Conservation (phyloP, 306 rosid genomes). For the Herpetospermum pedunculosum region DNA sequence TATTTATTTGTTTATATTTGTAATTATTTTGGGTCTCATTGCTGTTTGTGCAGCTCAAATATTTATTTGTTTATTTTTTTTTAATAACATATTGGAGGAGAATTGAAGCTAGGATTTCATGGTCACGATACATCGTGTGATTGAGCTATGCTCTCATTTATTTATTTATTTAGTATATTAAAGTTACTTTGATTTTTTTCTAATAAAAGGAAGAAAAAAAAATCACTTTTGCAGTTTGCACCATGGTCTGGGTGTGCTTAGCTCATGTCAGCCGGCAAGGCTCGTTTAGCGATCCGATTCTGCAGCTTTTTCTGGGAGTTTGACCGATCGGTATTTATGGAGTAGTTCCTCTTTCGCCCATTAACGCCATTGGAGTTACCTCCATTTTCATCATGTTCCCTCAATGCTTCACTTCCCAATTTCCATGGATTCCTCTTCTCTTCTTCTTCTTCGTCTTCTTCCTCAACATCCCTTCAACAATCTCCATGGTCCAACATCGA, state of each 20-base stretch:
- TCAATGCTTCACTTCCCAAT: background rate
- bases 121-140: no score
- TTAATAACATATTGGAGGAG: no score
- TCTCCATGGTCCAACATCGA: background rate
- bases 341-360: background rate
- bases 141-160: no score
- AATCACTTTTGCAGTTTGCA: background rate
- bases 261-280: background rate
- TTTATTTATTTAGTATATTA: no score
- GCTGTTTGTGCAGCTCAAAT: no score
- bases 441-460: conserved; percentile 14
- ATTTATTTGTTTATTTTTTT: no score
- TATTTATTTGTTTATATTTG: no score
- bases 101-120: no score
- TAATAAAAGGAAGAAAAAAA: no score
- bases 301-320: background rate
- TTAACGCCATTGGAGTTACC: background rate
- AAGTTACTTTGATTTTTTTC: no score
- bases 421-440: background rate
- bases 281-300: background rate
- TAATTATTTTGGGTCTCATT: no score
- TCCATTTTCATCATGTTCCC: background rate
- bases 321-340: background rate
- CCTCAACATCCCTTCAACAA: conserved; percentile 13
- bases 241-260: background rate